Evolutionary conservation across 371 early-diverging fungal genomes (phyloP), one percentile per base, ranked within the genome.

Genomic region (Mucor racemosus): DNA sequence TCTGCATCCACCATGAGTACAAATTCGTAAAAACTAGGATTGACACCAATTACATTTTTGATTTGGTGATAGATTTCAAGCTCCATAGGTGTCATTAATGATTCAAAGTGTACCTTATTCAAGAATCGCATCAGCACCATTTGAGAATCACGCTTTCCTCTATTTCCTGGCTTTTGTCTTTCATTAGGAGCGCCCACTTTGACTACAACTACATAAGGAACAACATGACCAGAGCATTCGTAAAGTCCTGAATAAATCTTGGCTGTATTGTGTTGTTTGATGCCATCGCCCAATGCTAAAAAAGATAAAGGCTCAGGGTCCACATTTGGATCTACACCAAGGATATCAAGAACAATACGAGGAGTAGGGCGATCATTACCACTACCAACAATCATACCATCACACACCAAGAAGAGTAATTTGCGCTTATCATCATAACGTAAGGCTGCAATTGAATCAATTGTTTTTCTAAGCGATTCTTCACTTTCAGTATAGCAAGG

Each of bases 401-500:
- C 94, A 62, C 90, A 88, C 41, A 94, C 86, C 44, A 97, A 88
- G 62, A 95, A 91, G 44, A 99, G 76, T 26, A 99, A 84, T 81
- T 97, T 97, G 59, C 95, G 86, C 64, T 94, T 91, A 82, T 98
- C 96, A 67, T 94, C 94, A 76, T 97, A 99, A 10, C 88, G 79
- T 56, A 95, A 85, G 26, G 80, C 78, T 7, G 95, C 91, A 42
- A 99, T 78, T 19, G 97, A 97, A 68, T 98, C 94, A 39, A 99
- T 88, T 0, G 99, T 99, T 62, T 88, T 86, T 62, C 90, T 84
- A 44, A 99, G 84, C 5, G 97, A 97, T 26, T 95, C 97, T 67
- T 94, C 93, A 60, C 93, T 95, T 79, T 99, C 99, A 10, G 99
- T 97, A 79, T 99, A 99, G 83, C 99, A 99, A 7, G 99, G 98